Base-by-base conservation (phyloP, 2,329 filamentous ascomycete species). In the Fusarium gaditjirri region DNA sequence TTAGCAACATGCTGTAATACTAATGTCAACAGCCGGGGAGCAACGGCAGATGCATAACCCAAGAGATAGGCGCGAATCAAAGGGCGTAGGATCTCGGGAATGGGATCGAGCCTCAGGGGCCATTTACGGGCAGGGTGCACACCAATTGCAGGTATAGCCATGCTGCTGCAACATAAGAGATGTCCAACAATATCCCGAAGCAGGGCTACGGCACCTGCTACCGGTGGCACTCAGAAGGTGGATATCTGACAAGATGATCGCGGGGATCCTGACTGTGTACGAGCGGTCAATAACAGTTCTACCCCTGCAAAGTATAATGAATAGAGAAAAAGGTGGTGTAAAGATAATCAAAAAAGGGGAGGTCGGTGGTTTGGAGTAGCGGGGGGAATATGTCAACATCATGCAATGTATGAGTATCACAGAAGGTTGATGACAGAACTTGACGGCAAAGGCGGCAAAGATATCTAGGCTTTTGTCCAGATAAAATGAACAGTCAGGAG, bases 21-120 rank as follows among this genome's bases (percentile, higher is more conserved):
- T 65, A 91, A 79, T 5, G 86, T 87, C 70, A 90, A 76, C 27
- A 91, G 79, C 66, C 88, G 84, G 17, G 89, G 89, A 33, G 83
- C 85, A 12, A 90, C 88, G 38, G 86, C 84, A 56, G 88, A 90
- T 23, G 85, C 86, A 81, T 91, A 91, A 35, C 89, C 89, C 38
- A 91, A 75, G 19, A 89, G 76, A 78, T 90, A 92, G 50, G 90
- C 89, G 65, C 88, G 86, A 59, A 90, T 75, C 29, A 90, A 79
- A 21, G 90, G 89, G 57, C 87, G 85, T 36, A 91, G 79, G 43
- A 84, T 68, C 17, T 86, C 82, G 35, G 88, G 87, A 47, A 90
- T 65, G 47, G 76, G 70, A 35, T 76, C 70, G 53, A 82, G 77
- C 54, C 55, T 71, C 60, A 77, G 57, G 35, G 68, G 67, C 55